These are phyloP conservation scores for Hypoxylon sp. DNA, from an alignment of 2,329 filamentous ascomycete species.

Conservation along the genomic window DNA sequence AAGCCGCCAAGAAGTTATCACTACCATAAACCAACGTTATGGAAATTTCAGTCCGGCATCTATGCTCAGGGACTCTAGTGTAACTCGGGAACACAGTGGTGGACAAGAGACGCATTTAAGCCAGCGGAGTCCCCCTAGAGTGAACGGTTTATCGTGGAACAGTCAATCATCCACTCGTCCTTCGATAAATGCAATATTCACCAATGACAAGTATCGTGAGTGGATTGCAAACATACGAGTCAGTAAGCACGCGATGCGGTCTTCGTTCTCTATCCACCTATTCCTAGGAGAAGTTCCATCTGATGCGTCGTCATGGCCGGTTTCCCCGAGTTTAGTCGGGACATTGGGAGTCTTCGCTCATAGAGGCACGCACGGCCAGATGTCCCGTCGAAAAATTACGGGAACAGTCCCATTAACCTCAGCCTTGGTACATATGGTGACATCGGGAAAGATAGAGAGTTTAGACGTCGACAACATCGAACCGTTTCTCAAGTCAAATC, in stretches of 20 bases:
- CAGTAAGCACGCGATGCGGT: slow-evolving; percentile 65
- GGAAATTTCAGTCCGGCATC: slow-evolving; percentile 56
- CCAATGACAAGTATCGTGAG: slow-evolving; percentile 60
- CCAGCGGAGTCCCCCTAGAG: not conserved
- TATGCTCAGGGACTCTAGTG: slow-evolving; percentile 36
- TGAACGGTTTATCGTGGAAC: slow-evolving; percentile 38
- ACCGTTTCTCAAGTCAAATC: slow-evolving; percentile 52
- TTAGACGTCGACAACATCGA: slow-evolving; percentile 50
- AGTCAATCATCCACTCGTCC: slow-evolving; percentile 36
- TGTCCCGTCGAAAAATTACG: slow-evolving; percentile 51
- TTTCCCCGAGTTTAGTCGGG: slow-evolving; percentile 66
- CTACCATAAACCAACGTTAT: slow-evolving; percentile 68
- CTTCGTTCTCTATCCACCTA: slow-evolving; percentile 71
- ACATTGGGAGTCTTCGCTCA: slow-evolving; percentile 65
- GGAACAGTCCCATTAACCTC: slow-evolving; percentile 63
- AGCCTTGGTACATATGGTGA: slow-evolving; percentile 55
- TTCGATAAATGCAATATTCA: slow-evolving; percentile 48
- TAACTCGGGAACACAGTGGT: slow-evolving; percentile 3
- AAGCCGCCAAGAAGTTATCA: slow-evolving; percentile 54
- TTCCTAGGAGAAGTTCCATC: slow-evolving; percentile 67
- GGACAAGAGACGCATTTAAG: not conserved
- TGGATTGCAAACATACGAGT: slow-evolving; percentile 75
- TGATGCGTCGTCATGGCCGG: slow-evolving; percentile 59
- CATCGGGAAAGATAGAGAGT: slow-evolving; percentile 47
- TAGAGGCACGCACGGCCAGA: slow-evolving; percentile 38